Evolutionary conservation across 2,329 filamentous ascomycete genomes (phyloP).

Genomic region (Plenodomus biglobosus): DNA sequence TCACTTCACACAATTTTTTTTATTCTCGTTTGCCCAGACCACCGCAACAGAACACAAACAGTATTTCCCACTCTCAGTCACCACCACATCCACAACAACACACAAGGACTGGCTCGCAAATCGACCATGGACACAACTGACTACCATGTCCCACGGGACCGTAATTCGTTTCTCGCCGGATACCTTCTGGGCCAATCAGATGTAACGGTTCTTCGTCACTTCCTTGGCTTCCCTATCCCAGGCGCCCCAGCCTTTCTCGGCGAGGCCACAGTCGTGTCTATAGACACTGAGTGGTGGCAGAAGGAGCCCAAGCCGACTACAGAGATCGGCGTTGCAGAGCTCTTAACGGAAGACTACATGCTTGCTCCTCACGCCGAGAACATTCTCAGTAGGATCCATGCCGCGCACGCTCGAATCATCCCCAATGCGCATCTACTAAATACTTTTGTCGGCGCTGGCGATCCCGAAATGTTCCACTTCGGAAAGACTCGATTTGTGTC

Average conservation of each 20-base stretch:
- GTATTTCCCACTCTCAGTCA: background rate
- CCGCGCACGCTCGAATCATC: conserved; percentile 16
- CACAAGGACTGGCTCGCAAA: background rate
- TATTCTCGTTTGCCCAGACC: background rate
- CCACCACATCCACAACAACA: background rate
- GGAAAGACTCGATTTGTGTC: conserved; percentile 16
- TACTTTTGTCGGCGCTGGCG: conserved; percentile 11
- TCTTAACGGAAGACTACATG: conserved; percentile 1
- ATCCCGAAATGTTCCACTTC: conserved; percentile 18
- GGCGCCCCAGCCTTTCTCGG: conserved; percentile 2
- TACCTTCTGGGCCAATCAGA: background rate
- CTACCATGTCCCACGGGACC: background rate
- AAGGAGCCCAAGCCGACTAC: conserved; percentile 16
- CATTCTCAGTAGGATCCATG: conserved; percentile 9
- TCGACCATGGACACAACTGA: background rate
- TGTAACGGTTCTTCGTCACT: conserved; percentile 5
- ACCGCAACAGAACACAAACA: background rate
- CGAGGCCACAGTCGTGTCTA: conserved; percentile 9
- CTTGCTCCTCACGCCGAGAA: conserved; percentile 10
- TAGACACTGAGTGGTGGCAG: conserved; percentile 22
- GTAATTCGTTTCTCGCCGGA: background rate
- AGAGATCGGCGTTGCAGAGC: conserved; percentile 20
- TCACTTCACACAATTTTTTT: background rate
- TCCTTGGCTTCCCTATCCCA: conserved; percentile 3
- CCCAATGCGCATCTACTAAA: conserved; percentile 15